These are phyloP conservation scores for Nidularia pulvinata DNA, from an alignment of 768 basidiomycete genomes.

Conservation along the genomic window DNA sequence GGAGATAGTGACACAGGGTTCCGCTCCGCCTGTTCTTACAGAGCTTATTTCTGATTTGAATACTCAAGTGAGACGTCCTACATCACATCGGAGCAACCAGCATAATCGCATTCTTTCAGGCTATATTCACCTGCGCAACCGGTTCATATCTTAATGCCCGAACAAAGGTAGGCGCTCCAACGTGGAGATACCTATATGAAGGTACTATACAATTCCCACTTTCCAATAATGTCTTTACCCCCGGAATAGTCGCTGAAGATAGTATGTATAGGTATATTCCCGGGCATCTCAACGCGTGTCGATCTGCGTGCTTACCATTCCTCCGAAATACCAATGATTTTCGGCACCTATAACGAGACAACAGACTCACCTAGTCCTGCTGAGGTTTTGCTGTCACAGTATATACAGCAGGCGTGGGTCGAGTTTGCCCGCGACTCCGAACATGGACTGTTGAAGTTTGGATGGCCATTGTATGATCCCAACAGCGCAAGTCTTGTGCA, in stretches of 20 bases:
- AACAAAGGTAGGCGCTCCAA: conserved; percentile 18
- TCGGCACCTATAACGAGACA: conserved; percentile 28
- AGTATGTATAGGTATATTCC: conserved; percentile 24
- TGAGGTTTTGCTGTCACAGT: conserved; percentile 26
- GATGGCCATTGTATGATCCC: conserved; percentile 18
- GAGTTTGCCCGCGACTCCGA: conserved; percentile 37
- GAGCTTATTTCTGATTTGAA: conserved; percentile 23
- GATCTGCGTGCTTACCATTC: conserved; percentile 35
- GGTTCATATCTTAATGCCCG: conserved; percentile 20
- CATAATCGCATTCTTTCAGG: no score
- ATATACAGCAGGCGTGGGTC: conserved; percentile 37
- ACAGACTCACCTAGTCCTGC: conserved; percentile 14
- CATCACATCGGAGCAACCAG: no score
- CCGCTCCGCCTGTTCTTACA: conserved; percentile 22
- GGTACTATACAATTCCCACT: conserved; percentile 3
- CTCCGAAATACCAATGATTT: conserved; percentile 36
- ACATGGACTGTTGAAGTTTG: conserved; percentile 17
- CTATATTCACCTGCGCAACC: conserved; percentile 23
- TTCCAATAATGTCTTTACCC: no score
- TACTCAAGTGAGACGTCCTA: conserved; percentile 19
- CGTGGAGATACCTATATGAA: conserved; percentile 26
- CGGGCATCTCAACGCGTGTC: conserved; percentile 26
- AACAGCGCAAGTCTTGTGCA: conserved; percentile 10
- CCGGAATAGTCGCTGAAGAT: no score
- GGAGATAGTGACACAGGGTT: conserved; percentile 19